These are phyloP conservation scores for Akanthomyces uredinophilus DNA, from an alignment of 2,329 filamentous ascomycete species.

Conservation along the genomic window DNA sequence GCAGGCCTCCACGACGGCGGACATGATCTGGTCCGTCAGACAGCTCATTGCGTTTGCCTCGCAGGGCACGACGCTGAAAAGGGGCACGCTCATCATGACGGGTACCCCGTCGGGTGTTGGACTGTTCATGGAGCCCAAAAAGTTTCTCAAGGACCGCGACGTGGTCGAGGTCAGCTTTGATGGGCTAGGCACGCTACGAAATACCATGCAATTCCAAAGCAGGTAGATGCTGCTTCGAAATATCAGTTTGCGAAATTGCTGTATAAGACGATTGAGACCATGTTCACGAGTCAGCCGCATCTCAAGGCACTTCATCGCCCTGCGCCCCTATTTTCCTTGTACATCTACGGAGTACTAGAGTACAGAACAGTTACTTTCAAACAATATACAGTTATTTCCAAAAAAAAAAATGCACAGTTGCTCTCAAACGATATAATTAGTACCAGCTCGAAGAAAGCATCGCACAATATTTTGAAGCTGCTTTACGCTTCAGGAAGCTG, in stretches of 20 bases:
- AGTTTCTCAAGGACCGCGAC: slow-evolving; percentile 31
- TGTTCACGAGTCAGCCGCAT: too few species aligned
- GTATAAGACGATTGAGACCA: too few species aligned
- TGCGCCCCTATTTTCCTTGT: too few species aligned
- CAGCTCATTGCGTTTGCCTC: slow-evolving; percentile 37
- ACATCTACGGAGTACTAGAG: too few species aligned
- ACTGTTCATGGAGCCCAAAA: slow-evolving; percentile 23
- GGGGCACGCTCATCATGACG: slow-evolving; percentile 44
- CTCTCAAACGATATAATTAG: too few species aligned
- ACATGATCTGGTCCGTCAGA: slow-evolving; percentile 41
- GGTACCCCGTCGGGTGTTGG: slow-evolving; percentile 41
- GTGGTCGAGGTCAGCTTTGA: slow-evolving; percentile 23
- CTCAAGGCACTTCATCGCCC: too few species aligned
- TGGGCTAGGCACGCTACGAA: neutral
- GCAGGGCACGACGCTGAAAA: slow-evolving; percentile 34
- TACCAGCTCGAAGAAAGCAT: too few species aligned
- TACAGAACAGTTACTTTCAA: too few species aligned
- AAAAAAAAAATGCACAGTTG: too few species aligned
- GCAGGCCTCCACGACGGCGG: slow-evolving; percentile 37
- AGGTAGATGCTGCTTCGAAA: neutral
- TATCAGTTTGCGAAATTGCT: neutral
- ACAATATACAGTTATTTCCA: too few species aligned
- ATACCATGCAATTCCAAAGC: neutral
- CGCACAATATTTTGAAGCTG: too few species aligned
- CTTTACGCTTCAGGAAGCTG: too few species aligned